Evolutionary conservation across 148 eudicot species (phyloP), one percentile per base, ranked within the genome.

Genomic region (Rhododendron ovatum): DNA sequence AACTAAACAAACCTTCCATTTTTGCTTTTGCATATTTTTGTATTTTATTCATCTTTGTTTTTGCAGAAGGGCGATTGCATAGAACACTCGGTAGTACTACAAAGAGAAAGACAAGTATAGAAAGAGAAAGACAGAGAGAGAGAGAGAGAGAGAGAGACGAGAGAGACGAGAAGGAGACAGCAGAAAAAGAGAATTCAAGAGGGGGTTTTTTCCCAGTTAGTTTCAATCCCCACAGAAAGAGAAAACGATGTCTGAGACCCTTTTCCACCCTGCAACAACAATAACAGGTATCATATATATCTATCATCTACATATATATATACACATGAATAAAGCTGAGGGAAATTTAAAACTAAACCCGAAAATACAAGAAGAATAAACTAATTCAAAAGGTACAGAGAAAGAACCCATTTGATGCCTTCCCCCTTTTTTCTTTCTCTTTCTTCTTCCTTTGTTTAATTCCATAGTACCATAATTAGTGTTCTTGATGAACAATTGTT

Each of bases 61-160:
- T n/a, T 89, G 90, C 84, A 86, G 93, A 92, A 92, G 95, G 92
- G 92, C 90, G 93, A 92, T 91, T 86, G 93, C 84, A 91, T 86
- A 93, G 90, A 86, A 86, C 89, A 88, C 91, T 86, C 88, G 73
- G 77, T 73, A 80, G 77, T 73, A 80, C 3, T 83, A 73, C 87
- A 89, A 55, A 83, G 84, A 80, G 79, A 83, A 80, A 83, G 86
- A 74, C 30, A 88, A 57, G 57, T 85, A 88, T 86, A 90, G 47
- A 87, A 84, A 61, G 78, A 80, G 87, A 85, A n/a, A 89, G 50
- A 47, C 83, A 91, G 26, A 86, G 85, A 90, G 37, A 87, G 33
- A 87, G 86, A 89, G 43, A 85, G 85, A 51, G 57, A 80, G 87
- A 84, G 26, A 89, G 41, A 59, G 78, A 80, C 86, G 85, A 89